Base-by-base conservation (phyloP, 1,139 yeast genomes). In the Hansenula lynferdii region DNA sequence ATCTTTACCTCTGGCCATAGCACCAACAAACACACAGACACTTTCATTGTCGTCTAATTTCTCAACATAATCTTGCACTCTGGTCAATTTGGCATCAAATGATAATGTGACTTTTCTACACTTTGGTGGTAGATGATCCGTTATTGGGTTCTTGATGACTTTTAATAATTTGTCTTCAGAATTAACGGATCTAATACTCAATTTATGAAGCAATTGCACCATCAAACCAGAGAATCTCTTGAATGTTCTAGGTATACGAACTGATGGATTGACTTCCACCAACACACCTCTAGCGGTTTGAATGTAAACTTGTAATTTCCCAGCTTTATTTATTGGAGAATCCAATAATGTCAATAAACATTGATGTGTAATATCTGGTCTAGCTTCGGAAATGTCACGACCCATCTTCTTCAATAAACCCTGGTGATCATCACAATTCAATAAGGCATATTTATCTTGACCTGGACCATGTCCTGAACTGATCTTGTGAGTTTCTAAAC, bases 1-100 rank as follows among this genome's bases (percentile, higher is more conserved):
- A 64, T 92, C 98, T 60, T 85, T 85, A 57, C 98, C 98, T 64
- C 97, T 80, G 21, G 98, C 98, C 97, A 92, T 92, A 37, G 98
- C 96, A 58, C 98, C 98, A 35, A 92, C 97, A 62, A 92, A 92
- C 22, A 92, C 97, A 72, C 98, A 92, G 53, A 92, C 82, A 59
- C 96, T 85, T 65, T 92, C 96, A 57, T 87, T 95, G 4, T 79
- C 81, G 50, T 80, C 96, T 51, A 92, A 69, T 40, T 83, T 83
- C 30, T 69, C 66, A 32, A 90, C 92, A 60, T 86, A 90, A 57
- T 89, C 96, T 62, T 89, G 95, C 11, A 89, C 96, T 53, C 89
- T 75, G 51, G 77, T 77, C 35, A 92, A 85, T 47, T 86, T 82
- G 12, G 97, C 95, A 58, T 92, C 98, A 52, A 85, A 87, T n/a